Percentiles rank a stretch among this genome's conserved stretches.
Conservation (phyloP, 768 basidiomycete species). For the Tulasnella calospora region DNA sequence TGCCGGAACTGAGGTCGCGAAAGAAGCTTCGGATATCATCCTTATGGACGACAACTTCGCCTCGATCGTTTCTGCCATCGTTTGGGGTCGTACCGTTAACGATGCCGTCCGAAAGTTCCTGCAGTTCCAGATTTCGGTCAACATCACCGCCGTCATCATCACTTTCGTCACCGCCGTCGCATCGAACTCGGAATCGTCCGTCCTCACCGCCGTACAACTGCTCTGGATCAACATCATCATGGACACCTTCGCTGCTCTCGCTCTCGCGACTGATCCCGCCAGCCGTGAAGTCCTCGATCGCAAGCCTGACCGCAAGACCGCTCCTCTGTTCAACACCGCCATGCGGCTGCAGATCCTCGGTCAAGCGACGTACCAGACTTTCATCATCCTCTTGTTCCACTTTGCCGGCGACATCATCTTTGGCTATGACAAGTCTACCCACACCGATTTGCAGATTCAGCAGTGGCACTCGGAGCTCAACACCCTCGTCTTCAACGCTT, state of each 20-base stretch:
- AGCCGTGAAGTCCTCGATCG: conserved; percentile 73
- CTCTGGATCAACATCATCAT: conserved; percentile 99
- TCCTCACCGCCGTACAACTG: conserved; percentile 91
- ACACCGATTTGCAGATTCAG: conserved; percentile 35
- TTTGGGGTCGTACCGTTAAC: conserved; percentile 99
- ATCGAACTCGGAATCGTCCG: conserved; percentile 68
- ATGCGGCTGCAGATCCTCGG: conserved; percentile 97
- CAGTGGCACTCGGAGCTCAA: conserved; percentile 52
- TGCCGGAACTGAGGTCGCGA: conserved; percentile 95
- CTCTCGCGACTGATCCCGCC: conserved; percentile 94
- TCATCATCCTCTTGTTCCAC: conserved; percentile 81
- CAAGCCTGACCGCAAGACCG: conserved; percentile 83
- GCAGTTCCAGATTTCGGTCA: conserved; percentile 92
- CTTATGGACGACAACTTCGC: conserved; percentile 97
- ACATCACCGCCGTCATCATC: conserved; percentile 91
- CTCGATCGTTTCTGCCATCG: conserved; percentile 94
- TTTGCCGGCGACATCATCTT: conserved; percentile 75
- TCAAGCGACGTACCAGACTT: conserved; percentile 83
- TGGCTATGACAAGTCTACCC: conserved; percentile 40
- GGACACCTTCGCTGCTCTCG: conserved; percentile 97
- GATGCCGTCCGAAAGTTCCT: conserved; percentile 96
- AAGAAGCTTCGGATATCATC: conserved; percentile 98
- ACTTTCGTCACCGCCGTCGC: conserved; percentile 88
- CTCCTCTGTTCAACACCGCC: conserved; percentile 82
- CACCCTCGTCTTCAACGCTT: conserved; percentile 95